Conservation (phyloP, 306 rosid species). For the Glycine soja region DNA sequence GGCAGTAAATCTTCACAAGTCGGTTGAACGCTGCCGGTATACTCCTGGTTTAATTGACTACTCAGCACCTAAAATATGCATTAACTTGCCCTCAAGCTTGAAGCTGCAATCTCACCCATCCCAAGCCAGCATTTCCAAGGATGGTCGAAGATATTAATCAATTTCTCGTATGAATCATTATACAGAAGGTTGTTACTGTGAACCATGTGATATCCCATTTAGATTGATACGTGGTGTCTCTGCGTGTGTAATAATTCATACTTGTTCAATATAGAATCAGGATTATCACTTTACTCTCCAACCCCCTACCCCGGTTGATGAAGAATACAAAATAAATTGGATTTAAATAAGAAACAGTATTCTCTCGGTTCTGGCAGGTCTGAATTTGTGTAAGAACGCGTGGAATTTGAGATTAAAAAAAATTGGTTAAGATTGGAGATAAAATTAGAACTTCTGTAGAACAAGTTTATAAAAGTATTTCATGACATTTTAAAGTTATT, state of each 20-base stretch:
- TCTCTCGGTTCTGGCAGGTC: too few species aligned
- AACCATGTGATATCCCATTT: constrained; percentile 45
- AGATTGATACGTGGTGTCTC: constrained; percentile 43
- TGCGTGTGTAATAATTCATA: constrained; percentile 48
- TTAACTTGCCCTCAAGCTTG: neutral
- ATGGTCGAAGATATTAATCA: constrained; percentile 39
- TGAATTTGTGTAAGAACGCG: neutral
- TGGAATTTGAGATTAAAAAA: neutral
- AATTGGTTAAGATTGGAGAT: neutral
- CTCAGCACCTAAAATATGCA: constrained; percentile 41
- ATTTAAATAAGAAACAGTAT: neutral
- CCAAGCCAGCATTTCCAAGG: constrained; percentile 33
- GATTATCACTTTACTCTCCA: neutral
- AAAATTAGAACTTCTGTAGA: neutral
- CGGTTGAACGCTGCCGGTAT: constrained; percentile 21
- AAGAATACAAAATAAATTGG: neutral
- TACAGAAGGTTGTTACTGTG: constrained; percentile 28
- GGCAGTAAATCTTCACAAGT: constrained; percentile 22
- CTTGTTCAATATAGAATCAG: constrained; percentile 20
- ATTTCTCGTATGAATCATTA: constrained; percentile 32
- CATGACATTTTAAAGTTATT: neutral
- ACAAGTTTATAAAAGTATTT: neutral
- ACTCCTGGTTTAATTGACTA: constrained; percentile 36
- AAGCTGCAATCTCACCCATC: constrained; percentile 23
- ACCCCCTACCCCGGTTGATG: neutral